A percentile compares a stretch with the other conserved stretches of the same genome.
Conservation (phyloP, 768 basidiomycete species). For the Lyophyllum atratum region DNA sequence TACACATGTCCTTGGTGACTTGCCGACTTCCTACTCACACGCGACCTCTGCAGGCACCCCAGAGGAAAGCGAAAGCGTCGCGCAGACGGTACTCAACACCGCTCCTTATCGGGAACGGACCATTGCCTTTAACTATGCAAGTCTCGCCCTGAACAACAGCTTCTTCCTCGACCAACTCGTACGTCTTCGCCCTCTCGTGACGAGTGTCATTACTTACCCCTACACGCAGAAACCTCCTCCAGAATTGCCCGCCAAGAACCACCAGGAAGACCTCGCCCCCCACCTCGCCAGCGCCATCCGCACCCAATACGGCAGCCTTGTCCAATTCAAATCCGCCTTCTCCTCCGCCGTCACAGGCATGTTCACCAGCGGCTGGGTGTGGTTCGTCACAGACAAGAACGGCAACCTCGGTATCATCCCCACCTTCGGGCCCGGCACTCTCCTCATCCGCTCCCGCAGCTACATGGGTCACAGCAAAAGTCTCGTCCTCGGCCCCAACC, state of each 20-base stretch:
- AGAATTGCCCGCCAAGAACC: conserved; percentile 29
- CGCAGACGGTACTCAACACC: conserved; percentile 72
- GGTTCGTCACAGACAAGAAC: conserved; percentile 76
- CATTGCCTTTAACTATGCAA: conserved; percentile 88
- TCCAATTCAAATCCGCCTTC: conserved; percentile 73
- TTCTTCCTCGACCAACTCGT: conserved; percentile 92
- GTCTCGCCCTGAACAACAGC: conserved; percentile 90
- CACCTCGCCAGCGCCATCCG: conserved; percentile 37
- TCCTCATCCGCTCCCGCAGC: conserved; percentile 68
- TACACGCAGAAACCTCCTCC: conserved; percentile 42
- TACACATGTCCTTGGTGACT: not conserved
- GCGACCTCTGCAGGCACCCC: conserved; percentile 48
- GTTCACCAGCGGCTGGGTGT: conserved; percentile 80
- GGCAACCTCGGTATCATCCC: conserved; percentile 72
- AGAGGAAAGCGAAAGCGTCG: conserved; percentile 57
- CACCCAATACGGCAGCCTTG: conserved; percentile 60
- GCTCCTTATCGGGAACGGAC: conserved; percentile 58
- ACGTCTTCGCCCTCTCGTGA: conserved; percentile 31
- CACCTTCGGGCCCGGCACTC: conserved; percentile 87
- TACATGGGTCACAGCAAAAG: conserved; percentile 31
- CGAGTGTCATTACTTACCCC: conserved; percentile 8
- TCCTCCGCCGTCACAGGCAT: conserved; percentile 78
- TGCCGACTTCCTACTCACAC: conserved; percentile 5
- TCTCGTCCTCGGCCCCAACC: conserved; percentile 14
- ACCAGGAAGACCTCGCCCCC: conserved; percentile 39